These are phyloP conservation scores for Raphanus sativus DNA, from an alignment of 345 rosid species.

Conservation along the genomic window DNA sequence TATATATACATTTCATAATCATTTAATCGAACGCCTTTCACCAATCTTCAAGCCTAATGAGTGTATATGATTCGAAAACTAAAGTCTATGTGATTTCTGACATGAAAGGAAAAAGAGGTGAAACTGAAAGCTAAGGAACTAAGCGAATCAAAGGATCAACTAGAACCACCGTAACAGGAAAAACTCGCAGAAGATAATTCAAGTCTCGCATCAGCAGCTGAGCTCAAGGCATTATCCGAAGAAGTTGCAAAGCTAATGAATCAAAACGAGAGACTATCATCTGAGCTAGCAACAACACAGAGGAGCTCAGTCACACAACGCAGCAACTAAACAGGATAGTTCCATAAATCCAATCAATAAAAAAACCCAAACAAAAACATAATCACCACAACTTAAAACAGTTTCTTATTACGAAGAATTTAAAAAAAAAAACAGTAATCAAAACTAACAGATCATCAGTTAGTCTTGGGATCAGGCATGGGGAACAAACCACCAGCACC, in stretches of 20 bases:
- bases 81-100: slow-evolving; percentile 7
- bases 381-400: neutral
- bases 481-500: slow-evolving; percentile 84
- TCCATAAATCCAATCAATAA: neutral
- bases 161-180: slow-evolving; percentile 62
- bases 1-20: slow-evolving; percentile 24
- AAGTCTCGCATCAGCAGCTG: slow-evolving; percentile 98
- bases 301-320: slow-evolving; percentile 62
- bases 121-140: slow-evolving; percentile 57
- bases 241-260: slow-evolving; percentile 97
- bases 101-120: slow-evolving; percentile 64
- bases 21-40: neutral
- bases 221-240: slow-evolving; percentile 94
- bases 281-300: slow-evolving; percentile 63
- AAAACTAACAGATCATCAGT: slow-evolving; percentile 29
- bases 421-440: neutral
- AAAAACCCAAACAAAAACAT: neutral
- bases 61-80: slow-evolving; percentile 13
- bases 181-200: slow-evolving; percentile 90
- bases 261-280: slow-evolving; percentile 69
- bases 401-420: slow-evolving; percentile 1
- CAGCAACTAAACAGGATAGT: slow-evolving; percentile 42
- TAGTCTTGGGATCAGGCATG: slow-evolving; percentile 91
- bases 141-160: slow-evolving; percentile 64
- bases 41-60: slow-evolving; percentile 6